These are phyloP conservation scores for Aureobasidium sp. DNA, from an alignment of 2,329 filamentous ascomycete species.

Conservation along the genomic window DNA sequence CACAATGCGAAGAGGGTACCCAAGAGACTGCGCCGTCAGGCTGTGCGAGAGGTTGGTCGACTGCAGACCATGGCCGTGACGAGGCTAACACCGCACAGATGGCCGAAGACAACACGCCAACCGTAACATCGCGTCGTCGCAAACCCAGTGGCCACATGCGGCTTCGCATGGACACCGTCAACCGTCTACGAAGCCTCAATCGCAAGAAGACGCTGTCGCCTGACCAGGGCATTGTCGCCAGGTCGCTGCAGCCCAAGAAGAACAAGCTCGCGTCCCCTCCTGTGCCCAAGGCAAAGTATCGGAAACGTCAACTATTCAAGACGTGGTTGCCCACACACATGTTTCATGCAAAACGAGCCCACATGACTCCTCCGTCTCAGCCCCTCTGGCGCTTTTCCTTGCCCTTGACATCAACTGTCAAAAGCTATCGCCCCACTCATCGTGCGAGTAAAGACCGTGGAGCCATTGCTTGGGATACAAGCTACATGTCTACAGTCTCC, in stretches of 20 bases:
- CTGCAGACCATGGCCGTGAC: background rate
- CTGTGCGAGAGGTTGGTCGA: conserved; percentile 49
- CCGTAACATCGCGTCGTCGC: conserved; percentile 56
- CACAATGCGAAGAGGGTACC: conserved; percentile 92
- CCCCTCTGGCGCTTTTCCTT: conserved; percentile 88
- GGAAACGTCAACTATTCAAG: conserved; percentile 78
- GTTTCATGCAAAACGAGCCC: conserved; percentile 86
- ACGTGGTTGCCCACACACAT: conserved; percentile 92
- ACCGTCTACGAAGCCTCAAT: conserved; percentile 57
- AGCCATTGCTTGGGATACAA: conserved; percentile 83
- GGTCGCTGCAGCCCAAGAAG: conserved; percentile 59
- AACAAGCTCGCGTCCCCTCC: conserved; percentile 59
- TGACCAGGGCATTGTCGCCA: conserved; percentile 23
- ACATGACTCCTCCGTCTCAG: conserved; percentile 70
- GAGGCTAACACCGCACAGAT: conserved; percentile 49
- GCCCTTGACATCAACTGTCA: conserved; percentile 77
- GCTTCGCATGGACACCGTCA: conserved; percentile 67
- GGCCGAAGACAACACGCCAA: conserved; percentile 83
- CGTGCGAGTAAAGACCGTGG: conserved; percentile 67
- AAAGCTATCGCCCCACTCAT: conserved; percentile 82
- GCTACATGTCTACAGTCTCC: conserved; percentile 82
- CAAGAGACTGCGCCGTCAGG: conserved; percentile 61
- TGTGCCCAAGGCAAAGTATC: conserved; percentile 60
- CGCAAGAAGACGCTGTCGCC: conserved; percentile 34
- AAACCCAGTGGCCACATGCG: conserved; percentile 47